Conservation (phyloP, 176 grass and related monocot genomes). For the Dactylis glomerata region DNA sequence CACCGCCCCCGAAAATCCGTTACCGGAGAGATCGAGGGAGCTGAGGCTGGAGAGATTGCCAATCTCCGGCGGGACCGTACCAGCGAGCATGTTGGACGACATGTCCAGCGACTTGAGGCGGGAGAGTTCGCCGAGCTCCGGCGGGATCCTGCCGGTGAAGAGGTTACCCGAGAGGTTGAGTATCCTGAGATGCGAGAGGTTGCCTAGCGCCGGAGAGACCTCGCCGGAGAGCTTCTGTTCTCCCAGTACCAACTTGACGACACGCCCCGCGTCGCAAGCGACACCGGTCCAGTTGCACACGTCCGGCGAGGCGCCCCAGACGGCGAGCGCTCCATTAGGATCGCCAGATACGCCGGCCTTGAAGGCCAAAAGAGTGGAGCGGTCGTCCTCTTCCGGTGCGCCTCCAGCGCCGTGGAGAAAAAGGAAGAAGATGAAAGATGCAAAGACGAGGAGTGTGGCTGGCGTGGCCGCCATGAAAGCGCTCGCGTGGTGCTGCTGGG, state of each 20-base stretch:
- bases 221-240: constrained; percentile 46
- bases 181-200: constrained; percentile 65
- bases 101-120: constrained; percentile 33
- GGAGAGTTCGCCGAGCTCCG: constrained; percentile 28
- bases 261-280: constrained; percentile 45
- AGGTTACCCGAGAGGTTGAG: constrained; percentile 50
- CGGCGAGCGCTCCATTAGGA: constrained; percentile 26
- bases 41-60: constrained; percentile 40
- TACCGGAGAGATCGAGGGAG: constrained; percentile 64
- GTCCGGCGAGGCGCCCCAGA: constrained; percentile 36
- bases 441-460: background rate
- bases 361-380: constrained; percentile 50
- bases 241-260: constrained; percentile 46
- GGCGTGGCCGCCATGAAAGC: constrained; percentile 30
- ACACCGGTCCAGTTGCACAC: constrained; percentile 83
- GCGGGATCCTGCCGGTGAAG: constrained; percentile 36
- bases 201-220: constrained; percentile 48
- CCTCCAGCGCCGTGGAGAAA: background rate
- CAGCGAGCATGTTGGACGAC: constrained; percentile 21
- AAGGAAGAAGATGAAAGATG: background rate
- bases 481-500: background rate
- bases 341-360: constrained; percentile 42
- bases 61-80: constrained; percentile 26
- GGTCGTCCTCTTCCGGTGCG: constrained; percentile 12
- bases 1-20: constrained; percentile 49